These are phyloP conservation scores for Mycena amicta DNA, from an alignment of 768 basidiomycete species.

Conservation along the genomic window DNA sequence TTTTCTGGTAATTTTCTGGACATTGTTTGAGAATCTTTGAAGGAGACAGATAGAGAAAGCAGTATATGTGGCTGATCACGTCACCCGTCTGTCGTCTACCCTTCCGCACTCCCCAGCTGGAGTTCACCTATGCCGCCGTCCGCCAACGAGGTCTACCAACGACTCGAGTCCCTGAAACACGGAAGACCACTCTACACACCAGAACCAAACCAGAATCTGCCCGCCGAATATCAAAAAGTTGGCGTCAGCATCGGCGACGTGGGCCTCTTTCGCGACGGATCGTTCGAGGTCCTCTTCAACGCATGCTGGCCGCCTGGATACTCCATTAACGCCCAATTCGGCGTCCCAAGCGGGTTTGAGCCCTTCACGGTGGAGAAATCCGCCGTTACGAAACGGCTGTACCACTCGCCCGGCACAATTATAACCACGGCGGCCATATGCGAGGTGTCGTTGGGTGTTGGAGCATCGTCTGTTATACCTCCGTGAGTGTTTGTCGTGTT, in stretches of 20 bases:
- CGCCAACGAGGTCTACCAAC: slow-evolving; percentile 6
- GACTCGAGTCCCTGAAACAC: slow-evolving; percentile 3
- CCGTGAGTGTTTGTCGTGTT: slow-evolving; percentile 6
- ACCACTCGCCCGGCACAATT: not conserved
- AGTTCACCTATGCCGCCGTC: not conserved
- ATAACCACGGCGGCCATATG: not conserved
- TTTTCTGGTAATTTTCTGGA: too few species aligned
- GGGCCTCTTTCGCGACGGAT: slow-evolving; percentile 1
- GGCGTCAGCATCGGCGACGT: slow-evolving; percentile 1
- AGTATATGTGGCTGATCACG: too few species aligned
- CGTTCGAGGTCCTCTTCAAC: slow-evolving; percentile 16
- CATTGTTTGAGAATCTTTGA: too few species aligned
- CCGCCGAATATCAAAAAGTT: not conserved
- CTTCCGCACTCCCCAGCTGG: not conserved
- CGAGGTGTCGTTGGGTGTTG: not conserved
- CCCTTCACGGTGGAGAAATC: slow-evolving; percentile 1
- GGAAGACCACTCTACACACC: slow-evolving; percentile 12
- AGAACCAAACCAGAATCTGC: slow-evolving; percentile 6
- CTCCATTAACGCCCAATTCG: slow-evolving; percentile 3
- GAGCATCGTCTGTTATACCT: not conserved
- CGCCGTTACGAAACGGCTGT: not conserved
- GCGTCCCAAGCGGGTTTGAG: slow-evolving; percentile 3
- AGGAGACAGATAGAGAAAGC: too few species aligned
- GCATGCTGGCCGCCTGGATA: not conserved
- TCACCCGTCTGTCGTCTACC: too few species aligned